Evolutionary conservation across 2,329 filamentous ascomycete genomes (phyloP).

Genomic region (Botrytis deweyae): DNA sequence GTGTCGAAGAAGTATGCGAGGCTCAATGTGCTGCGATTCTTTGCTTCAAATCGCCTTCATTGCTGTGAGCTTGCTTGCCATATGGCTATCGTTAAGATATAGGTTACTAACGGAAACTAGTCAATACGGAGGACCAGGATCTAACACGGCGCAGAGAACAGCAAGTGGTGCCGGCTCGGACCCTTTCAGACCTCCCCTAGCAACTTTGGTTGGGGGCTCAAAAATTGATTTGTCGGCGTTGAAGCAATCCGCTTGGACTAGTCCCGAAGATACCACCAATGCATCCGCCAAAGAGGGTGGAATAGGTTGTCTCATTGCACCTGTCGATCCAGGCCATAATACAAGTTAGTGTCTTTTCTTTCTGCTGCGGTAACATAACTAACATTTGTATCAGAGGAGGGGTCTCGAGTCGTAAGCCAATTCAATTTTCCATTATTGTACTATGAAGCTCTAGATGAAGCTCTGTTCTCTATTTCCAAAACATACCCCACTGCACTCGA

Average conservation of each 20-base stretch:
- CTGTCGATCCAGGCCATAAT: conserved; percentile 11
- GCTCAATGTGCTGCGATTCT: conserved; percentile 20
- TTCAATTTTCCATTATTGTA: background rate
- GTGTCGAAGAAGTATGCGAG: conserved; percentile 17
- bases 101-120: background rate
- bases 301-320: conserved; percentile 10
- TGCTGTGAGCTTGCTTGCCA: background rate
- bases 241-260: background rate
- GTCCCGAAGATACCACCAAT: conserved; percentile 18
- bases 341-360: background rate
- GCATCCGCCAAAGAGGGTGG: conserved; percentile 12
- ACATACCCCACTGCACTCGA: background rate
- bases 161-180: background rate
- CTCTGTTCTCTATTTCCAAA: too few species aligned
- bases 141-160: background rate
- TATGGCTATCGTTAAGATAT: too few species aligned
- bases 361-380: background rate
- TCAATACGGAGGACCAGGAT: conserved; percentile 1
- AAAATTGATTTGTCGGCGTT: background rate
- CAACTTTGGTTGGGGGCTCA: background rate
- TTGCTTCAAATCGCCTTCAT: conserved; percentile 13
- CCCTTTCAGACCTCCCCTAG: background rate
- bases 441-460: background rate
- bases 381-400: background rate
- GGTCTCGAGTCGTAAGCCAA: background rate